Evolutionary conservation across 164 flowering plant genomes (phyloP).

Genomic region (Piper betle): DNA sequence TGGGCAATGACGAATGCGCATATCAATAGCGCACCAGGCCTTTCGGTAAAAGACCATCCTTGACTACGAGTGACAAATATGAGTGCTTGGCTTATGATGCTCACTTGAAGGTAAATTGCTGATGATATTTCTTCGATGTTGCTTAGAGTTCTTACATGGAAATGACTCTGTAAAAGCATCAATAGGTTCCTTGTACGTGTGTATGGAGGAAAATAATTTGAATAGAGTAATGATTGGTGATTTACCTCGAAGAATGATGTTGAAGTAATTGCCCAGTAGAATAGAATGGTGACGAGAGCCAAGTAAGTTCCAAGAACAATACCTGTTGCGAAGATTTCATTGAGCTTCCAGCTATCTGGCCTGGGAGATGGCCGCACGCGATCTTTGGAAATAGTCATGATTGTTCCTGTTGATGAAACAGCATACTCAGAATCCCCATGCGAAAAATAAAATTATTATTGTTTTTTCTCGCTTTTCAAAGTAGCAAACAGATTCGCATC

Average conservation of each 20-base stretch:
- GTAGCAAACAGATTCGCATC: too few species aligned
- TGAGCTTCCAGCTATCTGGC: slow-evolving; percentile 86
- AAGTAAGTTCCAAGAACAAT: slow-evolving; percentile 78
- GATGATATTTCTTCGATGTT: slow-evolving; percentile 29
- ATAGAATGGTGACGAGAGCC: slow-evolving; percentile 68
- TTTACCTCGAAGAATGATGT: slow-evolving; percentile 77
- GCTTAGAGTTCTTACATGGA: slow-evolving; percentile 19
- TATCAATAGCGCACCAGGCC: slow-evolving; percentile 72
- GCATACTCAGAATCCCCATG: too few species aligned
- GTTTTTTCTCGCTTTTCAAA: too few species aligned
- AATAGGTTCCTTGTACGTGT: too few species aligned
- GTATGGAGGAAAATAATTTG: too few species aligned
- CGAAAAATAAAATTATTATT: too few species aligned
- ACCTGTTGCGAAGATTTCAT: slow-evolving; percentile 81
- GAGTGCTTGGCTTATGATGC: slow-evolving; percentile 56
- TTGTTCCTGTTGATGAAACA: slow-evolving; percentile 40
- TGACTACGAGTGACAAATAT: slow-evolving; percentile 68
- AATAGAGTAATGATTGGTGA: too few species aligned
- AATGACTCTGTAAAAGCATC: slow-evolving; percentile 25
- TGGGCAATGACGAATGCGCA: slow-evolving; percentile 81
- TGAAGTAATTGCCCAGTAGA: slow-evolving; percentile 45
- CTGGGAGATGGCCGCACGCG: slow-evolving; percentile 55
- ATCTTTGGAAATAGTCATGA: slow-evolving; percentile 65
- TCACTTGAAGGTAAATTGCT: slow-evolving; percentile 55
- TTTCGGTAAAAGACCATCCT: slow-evolving; percentile 69